Evolutionary conservation across 2,329 filamentous ascomycete genomes (phyloP), one percentile per base, ranked within the genome.

Genomic region (Botrytis aclada): DNA sequence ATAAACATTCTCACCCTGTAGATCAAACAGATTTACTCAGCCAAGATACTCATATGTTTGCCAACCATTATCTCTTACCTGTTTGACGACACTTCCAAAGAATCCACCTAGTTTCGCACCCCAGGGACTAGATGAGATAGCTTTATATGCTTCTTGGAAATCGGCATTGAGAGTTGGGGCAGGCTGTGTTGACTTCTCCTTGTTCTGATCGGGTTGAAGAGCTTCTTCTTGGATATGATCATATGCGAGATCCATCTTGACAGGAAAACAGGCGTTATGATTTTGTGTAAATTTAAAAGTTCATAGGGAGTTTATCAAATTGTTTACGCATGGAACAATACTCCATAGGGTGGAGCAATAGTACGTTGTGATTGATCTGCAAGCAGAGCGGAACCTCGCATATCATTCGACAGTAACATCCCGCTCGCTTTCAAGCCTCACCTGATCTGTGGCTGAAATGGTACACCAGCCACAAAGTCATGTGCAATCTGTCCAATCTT

Each of bases 111-210:
- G 89, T 78, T 88, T 90, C 34, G 92, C 90, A 62, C 95, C 96
- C 96, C 96, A 99, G 18, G 94, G 93, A 79, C 94, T 97, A 77
- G 90, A 89, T 5, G 94, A 95, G 80, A 99, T 93, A 37, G 95
- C 95, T 80, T 94, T 94, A 86, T 98, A 98, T 10, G 95, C 96
- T 83, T 98, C 94, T 83, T 97, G 94, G 75, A 99, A 88, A 80
- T 99, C 96, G 77, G 89, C 88, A 81, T 97, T 97, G 77, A 99
- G 87, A 70, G 91, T 88, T 72, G 84, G 81, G 76, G 84, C 83
- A 69, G 82, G 79, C 77, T 84, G 81, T 74, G 82, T 78, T 77
- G 84, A 80, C 74, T 83, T 82, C 61, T 84, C 83, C 74, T 85
- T 83, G 76, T 86, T 84, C 51, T 83, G 82, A 47, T 89, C 87